phyloP scores from a whole-genome alignment of 352 stramenopile species.

The Phytophthora kernoviae region DNA sequence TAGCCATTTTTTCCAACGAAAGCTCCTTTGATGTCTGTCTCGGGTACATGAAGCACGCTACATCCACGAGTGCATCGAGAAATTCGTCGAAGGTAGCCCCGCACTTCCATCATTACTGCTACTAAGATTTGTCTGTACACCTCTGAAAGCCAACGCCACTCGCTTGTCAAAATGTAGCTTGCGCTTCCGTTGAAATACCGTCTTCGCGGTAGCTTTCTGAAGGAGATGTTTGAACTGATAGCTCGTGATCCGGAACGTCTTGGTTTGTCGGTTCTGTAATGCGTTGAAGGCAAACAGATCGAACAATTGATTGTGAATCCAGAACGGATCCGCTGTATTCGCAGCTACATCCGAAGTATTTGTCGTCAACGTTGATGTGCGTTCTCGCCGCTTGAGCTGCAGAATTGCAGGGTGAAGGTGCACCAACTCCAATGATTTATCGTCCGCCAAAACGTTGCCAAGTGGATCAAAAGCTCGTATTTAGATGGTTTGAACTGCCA shows the following conservation, averaged over 20 bases:
- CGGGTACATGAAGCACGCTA: conserved; percentile 47
- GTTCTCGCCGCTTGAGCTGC: conserved; percentile 20
- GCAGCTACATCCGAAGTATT: background rate
- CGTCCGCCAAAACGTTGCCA: conserved; percentile 26
- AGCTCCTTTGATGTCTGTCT: conserved; percentile 36
- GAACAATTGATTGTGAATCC: conserved; percentile 62
- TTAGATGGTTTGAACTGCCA: conserved; percentile 52
- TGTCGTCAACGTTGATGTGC: background rate
- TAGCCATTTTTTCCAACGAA: conserved; percentile 45
- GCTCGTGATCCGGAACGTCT: conserved; percentile 48
- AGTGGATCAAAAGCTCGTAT: conserved; percentile 43
- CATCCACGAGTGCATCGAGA: conserved; percentile 61
- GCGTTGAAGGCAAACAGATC: conserved; percentile 69
- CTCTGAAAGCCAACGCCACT: conserved; percentile 27
- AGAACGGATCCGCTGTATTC: conserved; percentile 44
- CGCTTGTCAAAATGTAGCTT: conserved; percentile 58
- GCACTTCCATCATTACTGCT: conserved; percentile 21
- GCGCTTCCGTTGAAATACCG: conserved; percentile 23
- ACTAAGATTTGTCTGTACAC: conserved; percentile 17
- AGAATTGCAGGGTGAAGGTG: conserved; percentile 12
- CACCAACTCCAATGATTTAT: conserved; percentile 25
- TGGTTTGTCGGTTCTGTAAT: conserved; percentile 57
- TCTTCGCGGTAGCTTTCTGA: conserved; percentile 35
- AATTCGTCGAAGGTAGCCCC: conserved; percentile 57
- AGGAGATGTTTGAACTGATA: conserved; percentile 74